Conservation (phyloP, 1,139 yeast genomes). For the Trichomonascaceae sp. region DNA sequence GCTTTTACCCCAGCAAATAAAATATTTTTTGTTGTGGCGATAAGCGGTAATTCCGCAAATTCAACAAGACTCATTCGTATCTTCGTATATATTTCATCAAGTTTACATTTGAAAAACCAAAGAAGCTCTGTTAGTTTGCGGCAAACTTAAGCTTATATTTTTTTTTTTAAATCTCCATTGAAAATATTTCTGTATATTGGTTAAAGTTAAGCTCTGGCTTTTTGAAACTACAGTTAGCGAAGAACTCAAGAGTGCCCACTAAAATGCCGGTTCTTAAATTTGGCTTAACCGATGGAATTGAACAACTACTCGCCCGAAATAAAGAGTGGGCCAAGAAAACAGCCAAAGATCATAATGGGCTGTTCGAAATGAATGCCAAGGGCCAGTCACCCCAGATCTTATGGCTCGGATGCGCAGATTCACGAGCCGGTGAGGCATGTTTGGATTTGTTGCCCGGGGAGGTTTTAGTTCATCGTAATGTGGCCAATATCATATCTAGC, state of each 20-base stretch:
- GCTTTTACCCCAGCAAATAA: neutral
- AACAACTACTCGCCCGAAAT: constrained; percentile 66
- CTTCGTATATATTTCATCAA: neutral
- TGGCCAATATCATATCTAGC: constrained; percentile 73
- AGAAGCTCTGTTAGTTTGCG: neutral
- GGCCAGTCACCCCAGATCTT: constrained; percentile 93
- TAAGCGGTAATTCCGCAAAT: neutral
- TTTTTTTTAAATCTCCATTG: neutral
- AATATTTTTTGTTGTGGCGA: neutral
- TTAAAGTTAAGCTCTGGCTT: neutral
- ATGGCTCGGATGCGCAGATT: constrained; percentile 96
- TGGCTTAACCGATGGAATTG: constrained; percentile 32
- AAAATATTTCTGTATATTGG: neutral
- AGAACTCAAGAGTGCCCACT: neutral
- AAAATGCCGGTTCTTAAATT: constrained; percentile 23
- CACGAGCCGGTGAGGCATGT: constrained; percentile 79
- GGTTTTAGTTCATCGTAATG: constrained; percentile 86
- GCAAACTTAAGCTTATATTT: neutral
- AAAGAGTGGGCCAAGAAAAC: constrained; percentile 58
- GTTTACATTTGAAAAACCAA: neutral
- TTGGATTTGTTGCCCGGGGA: constrained; percentile 83
- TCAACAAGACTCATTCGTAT: neutral
- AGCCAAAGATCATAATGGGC: constrained; percentile 52
- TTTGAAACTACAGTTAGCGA: neutral
- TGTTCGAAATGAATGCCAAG: constrained; percentile 63